Evolutionary conservation across 164 flowering plant genomes (phyloP), one percentile per base, ranked within the genome.

Genomic region (Vitis rotundifolia): DNA sequence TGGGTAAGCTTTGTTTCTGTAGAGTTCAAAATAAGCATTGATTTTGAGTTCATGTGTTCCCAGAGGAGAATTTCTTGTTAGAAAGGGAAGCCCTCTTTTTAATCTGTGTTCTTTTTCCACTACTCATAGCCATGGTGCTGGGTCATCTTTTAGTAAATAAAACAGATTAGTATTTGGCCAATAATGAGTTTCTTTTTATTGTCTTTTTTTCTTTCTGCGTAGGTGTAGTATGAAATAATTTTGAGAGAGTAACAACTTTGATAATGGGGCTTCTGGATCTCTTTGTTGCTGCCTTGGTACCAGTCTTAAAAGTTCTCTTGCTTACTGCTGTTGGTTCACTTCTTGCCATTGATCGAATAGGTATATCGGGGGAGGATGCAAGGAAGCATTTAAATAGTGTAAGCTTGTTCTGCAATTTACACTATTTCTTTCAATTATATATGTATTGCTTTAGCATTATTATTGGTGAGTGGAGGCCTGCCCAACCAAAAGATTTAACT

Each of bases 341-440:
- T 75, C 79, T 88, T 47, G 91, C 89, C 0, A 28, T 75, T 5
- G 84, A 80, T 16, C 71, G 61, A 22, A 49, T 86, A 13, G 66
- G 71, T 60, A 49, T 88, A 49, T 68, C 86, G 57, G 88, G 86
- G 9, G 77, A 78, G 11, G 83, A 80, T 63, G 85, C 91, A 5
- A 77, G 85, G 74, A 77, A 79, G 61, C 85, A 83, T 73, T 59
- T 88, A 47, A 88, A 88, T 63, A 77, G 68, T 59, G 88, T 88
- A 68, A 77, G 84, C 31, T 59, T 8, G 2, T 11, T 5, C 12
- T 68, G 14, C 50, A 37, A 13, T 53, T 22, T 59, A 29, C 9
- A 19, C 44, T 28, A 11, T 18, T n/a, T 66, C 16, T 19, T 67
- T 53, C 22, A 19, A 16, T 29, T 3, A 37, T 29, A 18, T 47